Base-by-base conservation (phyloP, 345 rosid genomes). In the Heritiera littoralis region DNA sequence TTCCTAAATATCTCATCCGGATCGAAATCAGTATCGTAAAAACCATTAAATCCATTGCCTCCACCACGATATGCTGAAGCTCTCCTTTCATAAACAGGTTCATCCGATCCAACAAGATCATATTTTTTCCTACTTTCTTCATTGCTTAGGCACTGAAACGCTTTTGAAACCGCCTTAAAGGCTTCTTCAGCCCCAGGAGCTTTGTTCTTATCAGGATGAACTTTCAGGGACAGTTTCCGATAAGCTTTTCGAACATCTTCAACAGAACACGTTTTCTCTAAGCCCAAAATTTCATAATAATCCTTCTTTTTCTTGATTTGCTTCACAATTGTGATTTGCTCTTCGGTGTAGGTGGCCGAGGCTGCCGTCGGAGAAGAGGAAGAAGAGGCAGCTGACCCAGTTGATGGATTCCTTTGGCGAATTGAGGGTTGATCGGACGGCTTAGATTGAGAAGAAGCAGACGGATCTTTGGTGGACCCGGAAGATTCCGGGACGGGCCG, bases 161-260 rank as follows among this genome's bases (percentile, higher is more conserved):
- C 95, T 78, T 92, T 92, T 0, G 98, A 94, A 18, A 96, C 94
- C 5, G 89, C 80, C 79, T 94, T 96, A 80, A 94, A 96, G 3
- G 95, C 92, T 75, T 96, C 99, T 76, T 96, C 99, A 11, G 99
- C 91, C 0, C 98, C 99, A 0, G 98, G 99, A 59, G 98, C 97
- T 52, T 84, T 90, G 77, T 93, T 95, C 91, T 95, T 95, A 68
- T 95, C 99, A 0, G 99, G 99, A 79, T 95, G 99, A 49, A 95
- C 99, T 80, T 93, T 93, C 85, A 93, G 82, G 0, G 99, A 93
- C 58, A 95, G 86, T 81, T 95, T 95, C 63, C 98, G 82, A 32
- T 95, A 95, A 0, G 97, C 94, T 83, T 93, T 95, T 43, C 94
- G 83, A 6, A 93, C 83, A 86, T 96, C 99, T 58, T 96, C 98